These are phyloP conservation scores for Quercus variabilis DNA, from an alignment of 306 rosid genomes.

Conservation along the genomic window DNA sequence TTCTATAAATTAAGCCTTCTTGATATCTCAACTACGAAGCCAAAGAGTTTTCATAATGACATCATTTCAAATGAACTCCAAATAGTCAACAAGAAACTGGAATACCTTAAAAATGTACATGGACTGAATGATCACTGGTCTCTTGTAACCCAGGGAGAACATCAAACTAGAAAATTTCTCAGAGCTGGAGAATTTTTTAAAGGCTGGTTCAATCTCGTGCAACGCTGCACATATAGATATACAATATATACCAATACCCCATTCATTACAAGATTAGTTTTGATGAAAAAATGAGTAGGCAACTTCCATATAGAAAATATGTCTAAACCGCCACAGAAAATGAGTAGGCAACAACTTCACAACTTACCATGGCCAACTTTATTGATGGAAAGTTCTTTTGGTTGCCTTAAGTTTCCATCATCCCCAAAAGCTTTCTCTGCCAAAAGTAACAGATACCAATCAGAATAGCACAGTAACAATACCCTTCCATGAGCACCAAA, in stretches of 20 bases:
- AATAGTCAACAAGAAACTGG: neutral
- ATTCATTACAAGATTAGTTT: neutral
- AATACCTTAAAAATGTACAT: constrained; percentile 95
- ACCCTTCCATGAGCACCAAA: neutral
- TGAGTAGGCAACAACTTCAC: neutral
- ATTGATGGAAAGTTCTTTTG: constrained; percentile 78
- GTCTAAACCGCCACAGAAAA: neutral
- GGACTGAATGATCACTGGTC: constrained; percentile 77
- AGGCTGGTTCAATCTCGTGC: constrained; percentile 79
- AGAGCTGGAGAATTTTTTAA: constrained; percentile 66
- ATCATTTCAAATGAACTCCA: neutral
- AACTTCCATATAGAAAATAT: neutral
- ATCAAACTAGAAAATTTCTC: constrained; percentile 62
- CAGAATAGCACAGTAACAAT: constrained; percentile 5
- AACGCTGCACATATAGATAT: constrained; percentile 55
- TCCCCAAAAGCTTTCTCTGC: constrained; percentile 89
- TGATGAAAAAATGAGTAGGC: neutral
- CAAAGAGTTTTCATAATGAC: neutral
- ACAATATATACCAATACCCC: neutral
- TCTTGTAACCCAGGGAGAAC: constrained; percentile 71
- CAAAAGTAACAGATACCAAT: constrained; percentile 11
- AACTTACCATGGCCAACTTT: constrained; percentile 90
- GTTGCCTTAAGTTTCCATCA: constrained; percentile 81
- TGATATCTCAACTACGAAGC: neutral
- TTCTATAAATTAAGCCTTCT: neutral